Percentiles rank a stretch among this genome's conserved stretches.
phyloP scores from a whole-genome alignment of 257 asterid genomes.

The Capsicum chinense region DNA sequence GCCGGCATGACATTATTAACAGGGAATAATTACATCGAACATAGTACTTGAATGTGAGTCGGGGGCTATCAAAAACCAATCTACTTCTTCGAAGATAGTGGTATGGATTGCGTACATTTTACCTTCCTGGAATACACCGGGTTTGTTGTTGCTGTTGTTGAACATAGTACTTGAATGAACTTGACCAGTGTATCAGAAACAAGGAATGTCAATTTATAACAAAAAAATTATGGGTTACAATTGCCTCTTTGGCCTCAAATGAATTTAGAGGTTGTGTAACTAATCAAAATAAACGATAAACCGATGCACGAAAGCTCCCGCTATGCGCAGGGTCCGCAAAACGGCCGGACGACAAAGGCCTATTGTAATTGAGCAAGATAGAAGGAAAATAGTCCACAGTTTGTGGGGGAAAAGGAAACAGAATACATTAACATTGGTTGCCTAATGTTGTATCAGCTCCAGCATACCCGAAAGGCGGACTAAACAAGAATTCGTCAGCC shows the following conservation, averaged over 20 bases:
- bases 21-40: neutral
- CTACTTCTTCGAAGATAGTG: too few relatives aligned
- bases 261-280: neutral
- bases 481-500: neutral
- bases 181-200: neutral
- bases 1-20: neutral
- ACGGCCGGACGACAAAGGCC: too few relatives aligned
- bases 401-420: neutral
- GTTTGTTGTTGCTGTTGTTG: too few relatives aligned
- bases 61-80: too few relatives aligned
- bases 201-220: neutral
- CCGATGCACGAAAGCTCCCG: too few relatives aligned
- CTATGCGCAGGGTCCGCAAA: too few relatives aligned
- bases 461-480: neutral
- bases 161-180: neutral
- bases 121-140: too few relatives aligned
- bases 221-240: neutral
- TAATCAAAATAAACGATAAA: neutral
- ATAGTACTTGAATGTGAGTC: neutral
- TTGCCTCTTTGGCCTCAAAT: constrained; percentile 6
- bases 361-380: neutral
- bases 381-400: neutral
- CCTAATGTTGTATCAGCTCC: neutral
- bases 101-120: too few relatives aligned
- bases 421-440: neutral